These are phyloP conservation scores for Rhynchospora pubera DNA, from an alignment of 176 grass and related monocot species.

Conservation along the genomic window DNA sequence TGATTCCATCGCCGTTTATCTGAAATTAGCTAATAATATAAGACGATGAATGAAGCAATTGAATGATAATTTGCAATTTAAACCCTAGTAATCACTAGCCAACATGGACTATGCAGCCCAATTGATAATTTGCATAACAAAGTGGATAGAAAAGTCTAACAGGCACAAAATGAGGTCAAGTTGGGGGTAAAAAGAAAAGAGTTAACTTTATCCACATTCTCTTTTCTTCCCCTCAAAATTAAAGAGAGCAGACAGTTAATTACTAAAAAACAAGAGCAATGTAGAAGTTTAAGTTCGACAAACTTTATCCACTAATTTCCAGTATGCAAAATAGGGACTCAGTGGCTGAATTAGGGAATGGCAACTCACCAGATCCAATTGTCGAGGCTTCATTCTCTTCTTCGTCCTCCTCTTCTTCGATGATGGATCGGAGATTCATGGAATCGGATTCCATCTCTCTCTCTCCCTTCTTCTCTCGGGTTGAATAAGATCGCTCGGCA, in stretches of 20 bases:
- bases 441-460: constrained; percentile 17
- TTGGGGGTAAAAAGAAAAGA: no score
- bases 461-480: not conserved
- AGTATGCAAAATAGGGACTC: not conserved
- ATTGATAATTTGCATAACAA: not conserved
- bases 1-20: not conserved
- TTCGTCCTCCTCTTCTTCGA: constrained; percentile 19
- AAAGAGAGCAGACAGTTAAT: no score
- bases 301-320: not conserved
- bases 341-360: not conserved
- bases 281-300: not conserved
- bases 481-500: not conserved
- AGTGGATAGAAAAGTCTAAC: not conserved
- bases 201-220: no score
- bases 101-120: not conserved
- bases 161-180: not conserved
- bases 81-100: not conserved
- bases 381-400: not conserved
- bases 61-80: not conserved
- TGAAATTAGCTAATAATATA: not conserved
- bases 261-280: not conserved
- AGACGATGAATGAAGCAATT: not conserved
- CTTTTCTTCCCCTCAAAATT: no score
- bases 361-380: constrained; percentile 13
- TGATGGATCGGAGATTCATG: not conserved